Base-by-base conservation (phyloP, 23 red algal species). In the Cyanidiococcus yangmingshanensis region DNA sequence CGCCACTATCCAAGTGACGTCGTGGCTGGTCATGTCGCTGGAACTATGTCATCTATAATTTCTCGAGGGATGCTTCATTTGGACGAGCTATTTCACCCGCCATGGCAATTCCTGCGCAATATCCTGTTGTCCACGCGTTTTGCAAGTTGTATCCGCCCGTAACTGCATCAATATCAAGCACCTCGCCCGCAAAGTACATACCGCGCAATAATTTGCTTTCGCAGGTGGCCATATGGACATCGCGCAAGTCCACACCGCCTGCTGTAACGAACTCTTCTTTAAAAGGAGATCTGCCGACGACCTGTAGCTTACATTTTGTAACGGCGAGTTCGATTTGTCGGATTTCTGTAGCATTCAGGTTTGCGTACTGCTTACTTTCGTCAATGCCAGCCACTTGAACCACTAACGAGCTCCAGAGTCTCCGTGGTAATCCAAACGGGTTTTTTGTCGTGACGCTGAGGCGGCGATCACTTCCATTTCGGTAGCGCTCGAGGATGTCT, bases 251-350 rank as follows among this genome's bases (percentile, higher is more conserved):
- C n/a, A 97, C 77, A 38, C 93, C 93, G 21, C 93, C 93, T 37
- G 80, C 80, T 18, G 87, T 97, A 3, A 97, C 93, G 80, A 97
- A 97, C 76, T 97, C 93, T 33, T 97, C 93, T 67, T 97, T 97
- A 76, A 88, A 97, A n/a, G 80, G 67, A 12, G 87, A 87, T 33
- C 75, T 87, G 41, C 87, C 83, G 2, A 37, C 50, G 21, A 91
- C 75, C 21, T 84, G 39, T 26, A 82, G 75, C 29, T 16, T 31
- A 54, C 79, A 85, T 2, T 34, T 76, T 38, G 84, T 77, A 12
- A 97, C 34, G 1, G 74, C 50, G 31, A 58, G 40, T 1, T 76
- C 82, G 25, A 97, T 78, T 31, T 3, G 38, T 35, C 58, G 39
- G 2, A 87, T n/a, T 17, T 38, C 75, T 58, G 37, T 76, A 15